Conservation (phyloP, 805 yeast genomes). For the Metschnikowia borealis region DNA sequence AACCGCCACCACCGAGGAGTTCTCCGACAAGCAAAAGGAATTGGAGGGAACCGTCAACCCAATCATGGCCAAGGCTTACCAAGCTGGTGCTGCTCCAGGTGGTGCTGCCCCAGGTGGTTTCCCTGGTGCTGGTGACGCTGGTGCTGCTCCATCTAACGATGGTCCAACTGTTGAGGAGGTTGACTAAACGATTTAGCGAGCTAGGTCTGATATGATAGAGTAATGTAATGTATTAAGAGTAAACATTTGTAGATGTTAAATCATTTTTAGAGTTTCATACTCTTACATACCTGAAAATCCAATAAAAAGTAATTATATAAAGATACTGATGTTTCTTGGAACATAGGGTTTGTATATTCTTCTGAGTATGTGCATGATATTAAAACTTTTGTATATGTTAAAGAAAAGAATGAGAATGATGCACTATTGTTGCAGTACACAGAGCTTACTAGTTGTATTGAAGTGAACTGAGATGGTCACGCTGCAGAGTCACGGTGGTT, state of each 20-base stretch:
- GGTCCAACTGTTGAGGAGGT: constrained; percentile 56
- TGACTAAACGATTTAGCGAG: constrained; percentile 33
- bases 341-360: too few species aligned
- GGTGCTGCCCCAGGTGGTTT: constrained; percentile 48
- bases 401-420: too few species aligned
- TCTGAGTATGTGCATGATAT: too few species aligned
- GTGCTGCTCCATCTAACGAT: constrained; percentile 35
- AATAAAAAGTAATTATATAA: too few species aligned
- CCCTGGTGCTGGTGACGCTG: constrained; percentile 57
- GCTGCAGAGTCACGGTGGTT: too few species aligned
- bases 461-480: too few species aligned
- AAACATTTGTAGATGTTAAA: not conserved
- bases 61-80: constrained; percentile 95
- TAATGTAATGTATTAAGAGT: constrained; percentile 12
- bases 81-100: constrained; percentile 81
- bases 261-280: too few species aligned
- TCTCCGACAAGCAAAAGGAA: constrained; percentile 89
- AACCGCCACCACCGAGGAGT: constrained; percentile 91
- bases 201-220: constrained; percentile 11
- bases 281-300: too few species aligned
- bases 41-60: constrained; percentile 94
- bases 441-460: too few species aligned
- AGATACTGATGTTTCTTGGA: too few species aligned
- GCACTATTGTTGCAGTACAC: too few species aligned
- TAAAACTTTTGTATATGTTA: too few species aligned